These are phyloP conservation scores for Phytophthora pini DNA, from an alignment of 352 stramenopile genomes.

Conservation along the genomic window DNA sequence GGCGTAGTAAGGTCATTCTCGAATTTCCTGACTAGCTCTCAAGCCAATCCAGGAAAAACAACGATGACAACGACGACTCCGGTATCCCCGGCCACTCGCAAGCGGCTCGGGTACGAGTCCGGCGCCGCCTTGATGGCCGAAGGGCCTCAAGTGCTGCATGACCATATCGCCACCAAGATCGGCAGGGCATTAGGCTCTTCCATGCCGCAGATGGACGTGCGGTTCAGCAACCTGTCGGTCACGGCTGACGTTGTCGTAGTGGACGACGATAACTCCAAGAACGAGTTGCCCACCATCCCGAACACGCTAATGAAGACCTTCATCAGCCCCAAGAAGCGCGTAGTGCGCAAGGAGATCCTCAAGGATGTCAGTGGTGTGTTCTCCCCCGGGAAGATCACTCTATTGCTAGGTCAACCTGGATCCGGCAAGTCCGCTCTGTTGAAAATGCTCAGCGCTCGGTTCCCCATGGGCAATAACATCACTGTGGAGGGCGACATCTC, in stretches of 20 bases:
- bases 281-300: slow-evolving; percentile 35
- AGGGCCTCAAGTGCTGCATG: slow-evolving; percentile 37
- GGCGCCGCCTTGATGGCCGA: slow-evolving; percentile 30
- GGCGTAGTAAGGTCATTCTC: too few species aligned
- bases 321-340: slow-evolving; percentile 33
- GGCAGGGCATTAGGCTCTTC: slow-evolving; percentile 18
- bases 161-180: slow-evolving; percentile 24
- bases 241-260: slow-evolving; percentile 25
- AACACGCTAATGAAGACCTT: slow-evolving; percentile 27
- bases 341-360: slow-evolving; percentile 46
- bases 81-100: too few species aligned
- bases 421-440: slow-evolving; percentile 24
- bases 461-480: slow-evolving; percentile 41
- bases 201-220: slow-evolving; percentile 39
- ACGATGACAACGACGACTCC: not conserved
- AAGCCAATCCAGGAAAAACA: not conserved
- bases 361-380: slow-evolving; percentile 41
- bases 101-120: slow-evolving; percentile 20
- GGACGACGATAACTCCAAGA: slow-evolving; percentile 1
- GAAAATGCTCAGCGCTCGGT: slow-evolving; percentile 46
- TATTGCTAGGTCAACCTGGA: slow-evolving; percentile 34
- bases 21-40: too few species aligned
- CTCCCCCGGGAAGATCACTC: slow-evolving; percentile 38
- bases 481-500: slow-evolving; percentile 37
- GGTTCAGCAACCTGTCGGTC: slow-evolving; percentile 21